Evolutionary conservation across 768 basidiomycete genomes (phyloP).

Genomic region (Suillus subluteus): DNA sequence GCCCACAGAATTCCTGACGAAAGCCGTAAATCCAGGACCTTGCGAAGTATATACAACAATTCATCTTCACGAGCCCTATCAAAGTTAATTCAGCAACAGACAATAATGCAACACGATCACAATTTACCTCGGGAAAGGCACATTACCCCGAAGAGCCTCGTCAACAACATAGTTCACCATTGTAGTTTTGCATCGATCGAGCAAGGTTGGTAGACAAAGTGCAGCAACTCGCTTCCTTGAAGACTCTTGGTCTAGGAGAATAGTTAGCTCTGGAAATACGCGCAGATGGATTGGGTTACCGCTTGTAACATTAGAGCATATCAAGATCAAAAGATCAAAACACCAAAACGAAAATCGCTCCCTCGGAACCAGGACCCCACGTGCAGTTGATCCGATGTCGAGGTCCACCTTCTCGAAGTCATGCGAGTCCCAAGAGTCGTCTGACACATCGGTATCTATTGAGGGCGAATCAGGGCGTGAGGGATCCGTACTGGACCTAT

Average conservation of each 20-base stretch:
- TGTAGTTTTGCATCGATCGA: slow-evolving; percentile 71
- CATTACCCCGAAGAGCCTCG: slow-evolving; percentile 77
- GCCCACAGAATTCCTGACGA: slow-evolving; percentile 81
- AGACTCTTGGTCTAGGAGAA: slow-evolving; percentile 56
- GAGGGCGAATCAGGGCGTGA: slow-evolving; percentile 17
- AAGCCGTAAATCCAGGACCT: slow-evolving; percentile 69
- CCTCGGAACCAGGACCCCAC: slow-evolving; percentile 59
- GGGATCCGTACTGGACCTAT: slow-evolving; percentile 34
- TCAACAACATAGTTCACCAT: slow-evolving; percentile 83
- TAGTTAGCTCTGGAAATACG: not conserved
- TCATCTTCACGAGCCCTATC: slow-evolving; percentile 86
- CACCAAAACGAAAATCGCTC: slow-evolving; percentile 95
- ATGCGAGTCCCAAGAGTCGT: slow-evolving; percentile 21
- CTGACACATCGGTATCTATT: slow-evolving; percentile 15
- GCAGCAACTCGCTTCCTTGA: slow-evolving; percentile 71
- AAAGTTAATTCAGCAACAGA: not conserved
- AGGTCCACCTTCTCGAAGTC: slow-evolving; percentile 43
- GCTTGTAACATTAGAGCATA: slow-evolving; percentile 69
- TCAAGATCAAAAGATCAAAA: slow-evolving; percentile 81
- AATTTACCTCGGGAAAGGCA: slow-evolving; percentile 83
- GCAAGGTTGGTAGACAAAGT: slow-evolving; percentile 67
- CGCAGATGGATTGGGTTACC: slow-evolving; percentile 42
- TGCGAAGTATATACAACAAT: slow-evolving; percentile 78
- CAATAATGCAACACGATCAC: not conserved
- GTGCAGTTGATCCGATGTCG: slow-evolving; percentile 62